Base-by-base conservation (phyloP, 495 filamentous ascomycete species). In the Lasiosphaeria hispida region DNA sequence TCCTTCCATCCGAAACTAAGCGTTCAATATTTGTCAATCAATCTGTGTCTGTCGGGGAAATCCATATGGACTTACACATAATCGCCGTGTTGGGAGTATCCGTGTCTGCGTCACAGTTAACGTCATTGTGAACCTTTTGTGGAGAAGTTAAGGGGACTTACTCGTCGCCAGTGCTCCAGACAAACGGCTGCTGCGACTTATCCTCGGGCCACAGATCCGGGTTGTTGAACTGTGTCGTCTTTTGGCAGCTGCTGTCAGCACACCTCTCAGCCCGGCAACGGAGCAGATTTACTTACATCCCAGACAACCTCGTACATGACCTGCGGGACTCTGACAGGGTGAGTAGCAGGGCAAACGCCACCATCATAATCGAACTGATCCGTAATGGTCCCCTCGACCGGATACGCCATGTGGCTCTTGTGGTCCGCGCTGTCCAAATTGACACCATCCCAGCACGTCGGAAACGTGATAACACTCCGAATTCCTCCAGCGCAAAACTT, bases 381-480 rank as follows among this genome's bases (percentile, higher is more conserved):
- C 40, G 53, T 53, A 34, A 40, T 50, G 1, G 30, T 43, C 9
- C 53, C 59, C 17, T 35, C 39, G 2, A 48, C 38, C 10, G 59
- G 59, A 57, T 61, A 55, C 42, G 53, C 19, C 42, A 55, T 33
- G 19, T 55, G 53, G 34, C 42, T 48, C 42, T 45, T 40, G 47
- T 61, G 59, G 35, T 61, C 59, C 36, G 48, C 53, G 30, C 80
- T 76, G 55, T 86, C 83, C 15, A 77, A 61, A 55, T 85, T 77
- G 59, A 84, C 73, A 13, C 86, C 86, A 65, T 88, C 84, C 86
- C 86, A 88, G 72, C 86, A 89, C 5, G 81, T 84, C 4, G 86
- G 86, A 67, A 89, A 89, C 75, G 85, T 82, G 37, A 89, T 66
- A 6, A 61, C 59, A 10, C 59, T 61, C 45, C 59, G 33, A 18